Base-by-base conservation (phyloP, 257 asterid species). In the Solanum neorickii region DNA sequence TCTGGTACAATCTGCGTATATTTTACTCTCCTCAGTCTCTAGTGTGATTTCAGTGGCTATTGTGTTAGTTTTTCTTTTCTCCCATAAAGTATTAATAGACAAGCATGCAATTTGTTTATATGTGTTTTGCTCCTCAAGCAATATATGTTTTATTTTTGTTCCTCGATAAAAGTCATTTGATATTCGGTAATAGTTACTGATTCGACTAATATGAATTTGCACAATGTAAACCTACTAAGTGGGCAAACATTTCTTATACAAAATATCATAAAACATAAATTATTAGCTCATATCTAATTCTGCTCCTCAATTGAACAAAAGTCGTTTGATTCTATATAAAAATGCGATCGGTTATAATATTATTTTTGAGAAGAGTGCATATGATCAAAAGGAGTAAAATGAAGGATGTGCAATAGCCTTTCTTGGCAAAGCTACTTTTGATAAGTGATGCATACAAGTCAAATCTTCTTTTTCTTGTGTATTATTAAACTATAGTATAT, bases 11-110 rank as follows among this genome's bases (percentile, higher is more conserved):
- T 52, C 62, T 52, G 62, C 9, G 23, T 16, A 6, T 0, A 16
- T 52, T 16, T 3, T 18, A 52, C 1, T 23, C 4, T 52, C 4
- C 0, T 23, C 62, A 1, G 0, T 49, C 21, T 1, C 21, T 6
- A 52, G 1, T 52, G n/a, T 6, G 62, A 52, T 52, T 52, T 52
- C 10, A 52, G 4, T 16, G 62, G 1, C 0, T 52, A 52, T 52
- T 10, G 18, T 16, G 0, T 52, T 52, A 0, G 10, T 72, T 44
- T 44, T 44, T 56, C 62, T 56, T 18, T 52, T 56, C 62, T 56
- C n/a, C 10, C 25, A 56, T 56, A 56, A 56, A 56, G 25, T 56
- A 56, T 56, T 56, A 20, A 5, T 56, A 7, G 65, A 56, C 25
- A 56, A 20, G 65, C 65, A 56, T 56, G 25, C 65, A 56, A n/a